A percentile compares a stretch with the other conserved stretches of the same genome.
Conservation (phyloP, 108 stramenopile species). For the Skeletonema grethae region DNA sequence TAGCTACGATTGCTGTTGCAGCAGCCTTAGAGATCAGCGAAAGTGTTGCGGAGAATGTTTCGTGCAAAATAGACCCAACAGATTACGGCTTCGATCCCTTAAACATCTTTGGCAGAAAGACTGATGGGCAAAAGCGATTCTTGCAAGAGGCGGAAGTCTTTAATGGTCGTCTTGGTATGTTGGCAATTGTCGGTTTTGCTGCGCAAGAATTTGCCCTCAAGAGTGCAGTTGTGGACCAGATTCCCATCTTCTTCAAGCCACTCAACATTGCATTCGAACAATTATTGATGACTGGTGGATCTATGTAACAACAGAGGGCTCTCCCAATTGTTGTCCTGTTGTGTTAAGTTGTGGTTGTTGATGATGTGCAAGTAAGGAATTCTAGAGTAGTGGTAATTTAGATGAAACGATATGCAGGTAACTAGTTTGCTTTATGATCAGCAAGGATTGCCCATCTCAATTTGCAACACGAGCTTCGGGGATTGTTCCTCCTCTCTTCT, state of each 20-base stretch:
- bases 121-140: slow-evolving; percentile 15
- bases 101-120: slow-evolving; percentile 24
- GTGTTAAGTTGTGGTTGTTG: not conserved
- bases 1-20: slow-evolving; percentile 38
- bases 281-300: slow-evolving; percentile 4
- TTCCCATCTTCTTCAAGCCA: slow-evolving; percentile 71
- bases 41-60: slow-evolving; percentile 1
- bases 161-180: slow-evolving; percentile 82
- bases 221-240: slow-evolving; percentile 59
- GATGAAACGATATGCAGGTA: too few relatives aligned
- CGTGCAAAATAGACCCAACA: slow-evolving; percentile 26
- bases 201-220: slow-evolving; percentile 59
- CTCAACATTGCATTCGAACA: slow-evolving; percentile 26
- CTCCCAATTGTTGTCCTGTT: not conserved
- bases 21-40: slow-evolving; percentile 45
- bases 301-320: not conserved
- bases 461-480: slow-evolving; percentile 18
- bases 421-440: not conserved
- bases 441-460: slow-evolving; percentile 13
- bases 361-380: not conserved
- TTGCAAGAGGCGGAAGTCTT: slow-evolving; percentile 68
- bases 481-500: slow-evolving; percentile 17
- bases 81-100: slow-evolving; percentile 58
- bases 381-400: not conserved
- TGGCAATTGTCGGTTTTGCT: slow-evolving; percentile 75